Evolutionary conservation across 2,329 filamentous ascomycete genomes (phyloP).

Genomic region (Colletotrichum higginsianum): DNA sequence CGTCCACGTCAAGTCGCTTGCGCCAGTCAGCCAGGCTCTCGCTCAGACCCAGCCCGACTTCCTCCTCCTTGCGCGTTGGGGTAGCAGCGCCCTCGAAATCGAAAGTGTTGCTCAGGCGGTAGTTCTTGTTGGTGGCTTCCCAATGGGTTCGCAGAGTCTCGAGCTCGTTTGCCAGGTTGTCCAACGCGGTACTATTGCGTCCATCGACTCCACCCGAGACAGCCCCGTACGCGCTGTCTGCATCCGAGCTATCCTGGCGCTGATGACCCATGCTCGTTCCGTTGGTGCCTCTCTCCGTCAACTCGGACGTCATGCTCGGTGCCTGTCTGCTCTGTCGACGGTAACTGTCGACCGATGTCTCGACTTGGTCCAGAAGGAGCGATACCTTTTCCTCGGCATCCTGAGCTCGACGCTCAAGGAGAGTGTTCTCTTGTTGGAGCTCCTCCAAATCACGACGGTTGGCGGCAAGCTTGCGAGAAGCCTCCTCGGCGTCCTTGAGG

Average conservation of each 20-base stretch:
- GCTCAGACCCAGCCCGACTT: slow-evolving; percentile 68
- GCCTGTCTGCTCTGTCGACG: slow-evolving; percentile 80
- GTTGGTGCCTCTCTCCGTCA: slow-evolving; percentile 51
- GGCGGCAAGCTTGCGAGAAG: slow-evolving; percentile 69
- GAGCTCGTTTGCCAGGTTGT: slow-evolving; percentile 92
- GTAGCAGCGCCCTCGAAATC: slow-evolving; percentile 76
- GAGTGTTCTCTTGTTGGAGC: slow-evolving; percentile 84
- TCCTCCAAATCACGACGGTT: slow-evolving; percentile 81
- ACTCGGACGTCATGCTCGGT: slow-evolving; percentile 67
- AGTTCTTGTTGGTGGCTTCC: slow-evolving; percentile 96
- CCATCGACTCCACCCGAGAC: slow-evolving; percentile 60
- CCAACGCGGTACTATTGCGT: slow-evolving; percentile 79
- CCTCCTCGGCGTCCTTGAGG: slow-evolving; percentile 68
- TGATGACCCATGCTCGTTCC: slow-evolving; percentile 58
- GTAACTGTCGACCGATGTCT: slow-evolving; percentile 94
- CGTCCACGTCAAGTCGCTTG: slow-evolving; percentile 77
- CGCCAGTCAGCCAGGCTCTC: slow-evolving; percentile 86
- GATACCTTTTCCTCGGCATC: slow-evolving; percentile 96
- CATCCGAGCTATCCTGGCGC: slow-evolving; percentile 71
- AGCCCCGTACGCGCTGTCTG: slow-evolving; percentile 74
- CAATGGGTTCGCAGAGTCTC: slow-evolving; percentile 92
- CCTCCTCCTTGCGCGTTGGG: slow-evolving; percentile 59
- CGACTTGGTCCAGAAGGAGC: slow-evolving; percentile 93
- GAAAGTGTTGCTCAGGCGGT: slow-evolving; percentile 89
- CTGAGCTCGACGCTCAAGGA: slow-evolving; percentile 85